phyloP scores from a whole-genome alignment of 805 yeast species.

The Saccharomycopsis oosterbeekiorum region DNA sequence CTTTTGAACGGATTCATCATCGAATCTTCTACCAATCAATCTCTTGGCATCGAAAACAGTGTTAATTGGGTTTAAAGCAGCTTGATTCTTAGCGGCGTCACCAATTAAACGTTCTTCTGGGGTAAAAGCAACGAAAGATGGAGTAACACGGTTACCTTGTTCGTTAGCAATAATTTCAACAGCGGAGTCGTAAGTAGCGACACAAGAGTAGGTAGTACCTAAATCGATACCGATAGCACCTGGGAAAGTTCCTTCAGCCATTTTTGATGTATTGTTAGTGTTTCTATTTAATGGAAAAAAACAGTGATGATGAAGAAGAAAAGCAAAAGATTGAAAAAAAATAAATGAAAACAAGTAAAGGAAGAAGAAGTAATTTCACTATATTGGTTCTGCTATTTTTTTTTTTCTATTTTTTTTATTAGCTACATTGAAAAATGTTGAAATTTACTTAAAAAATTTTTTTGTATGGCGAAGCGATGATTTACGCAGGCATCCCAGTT shows the following conservation, averaged over 20 bases:
- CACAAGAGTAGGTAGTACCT: constrained; percentile 82
- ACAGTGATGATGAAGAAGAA: no score
- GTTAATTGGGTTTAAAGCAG: constrained; percentile 69
- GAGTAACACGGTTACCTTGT: constrained; percentile 81
- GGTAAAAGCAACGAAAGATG: constrained; percentile 74
- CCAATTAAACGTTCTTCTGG: constrained; percentile 71
- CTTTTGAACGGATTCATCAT: constrained; percentile 68
- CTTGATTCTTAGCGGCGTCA: constrained; percentile 79
- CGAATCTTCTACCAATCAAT: constrained; percentile 73
- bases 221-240: constrained; percentile 99
- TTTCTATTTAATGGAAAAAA: neutral
- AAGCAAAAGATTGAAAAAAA: neutral
- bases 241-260: constrained; percentile 98
- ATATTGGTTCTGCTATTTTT: neutral
- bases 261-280: constrained; percentile 27
- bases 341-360: no score
- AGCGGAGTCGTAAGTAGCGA: constrained; percentile 67
- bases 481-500: neutral
- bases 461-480: constrained; percentile 2
- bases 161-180: constrained; percentile 76
- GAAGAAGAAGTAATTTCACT: neutral
- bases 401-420: neutral
- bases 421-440: neutral
- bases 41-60: constrained; percentile 78
- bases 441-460: neutral